Evolutionary conservation across 2,329 filamentous ascomycete genomes (phyloP).

Genomic region (Ascomycota sp.): DNA sequence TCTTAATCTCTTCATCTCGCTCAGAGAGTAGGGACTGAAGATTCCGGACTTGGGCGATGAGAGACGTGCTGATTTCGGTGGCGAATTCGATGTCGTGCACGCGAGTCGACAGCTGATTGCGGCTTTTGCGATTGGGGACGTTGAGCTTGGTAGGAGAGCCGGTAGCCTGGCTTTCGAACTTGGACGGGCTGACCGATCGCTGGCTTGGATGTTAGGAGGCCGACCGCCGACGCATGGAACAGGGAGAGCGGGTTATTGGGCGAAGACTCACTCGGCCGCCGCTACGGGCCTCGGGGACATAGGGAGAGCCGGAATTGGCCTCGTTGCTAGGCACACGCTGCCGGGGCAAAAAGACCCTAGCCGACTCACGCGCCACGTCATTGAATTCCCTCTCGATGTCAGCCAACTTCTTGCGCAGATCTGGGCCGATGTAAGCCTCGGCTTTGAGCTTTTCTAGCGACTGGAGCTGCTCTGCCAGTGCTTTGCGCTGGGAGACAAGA

Average conservation of each 20-base stretch:
- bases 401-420: slow-evolving; percentile 61
- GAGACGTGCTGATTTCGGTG: slow-evolving; percentile 89
- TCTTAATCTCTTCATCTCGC: slow-evolving; percentile 69
- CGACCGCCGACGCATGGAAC: neutral
- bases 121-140: slow-evolving; percentile 68
- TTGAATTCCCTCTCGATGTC: slow-evolving; percentile 92
- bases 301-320: slow-evolving; percentile 28
- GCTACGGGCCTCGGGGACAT: slow-evolving; percentile 26
- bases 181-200: slow-evolving; percentile 52
- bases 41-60: slow-evolving; percentile 84
- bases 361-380: slow-evolving; percentile 76
- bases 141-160: slow-evolving; percentile 77
- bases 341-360: slow-evolving; percentile 70
- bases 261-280: slow-evolving; percentile 27
- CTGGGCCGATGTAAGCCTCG: slow-evolving; percentile 61
- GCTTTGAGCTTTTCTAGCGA: slow-evolving; percentile 64
- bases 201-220: slow-evolving; percentile 12
- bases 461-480: slow-evolving; percentile 60
- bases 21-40: slow-evolving; percentile 70
- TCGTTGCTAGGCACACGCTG: slow-evolving; percentile 60
- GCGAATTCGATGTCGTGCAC: slow-evolving; percentile 95
- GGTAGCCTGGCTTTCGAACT: slow-evolving; percentile 68
- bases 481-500: slow-evolving; percentile 68
- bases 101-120: slow-evolving; percentile 74
- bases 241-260: neutral